Evolutionary conservation across 345 rosid species (phyloP), one percentile per base, ranked within the genome.

Genomic region (Psidium friedrichsthalianum): DNA sequence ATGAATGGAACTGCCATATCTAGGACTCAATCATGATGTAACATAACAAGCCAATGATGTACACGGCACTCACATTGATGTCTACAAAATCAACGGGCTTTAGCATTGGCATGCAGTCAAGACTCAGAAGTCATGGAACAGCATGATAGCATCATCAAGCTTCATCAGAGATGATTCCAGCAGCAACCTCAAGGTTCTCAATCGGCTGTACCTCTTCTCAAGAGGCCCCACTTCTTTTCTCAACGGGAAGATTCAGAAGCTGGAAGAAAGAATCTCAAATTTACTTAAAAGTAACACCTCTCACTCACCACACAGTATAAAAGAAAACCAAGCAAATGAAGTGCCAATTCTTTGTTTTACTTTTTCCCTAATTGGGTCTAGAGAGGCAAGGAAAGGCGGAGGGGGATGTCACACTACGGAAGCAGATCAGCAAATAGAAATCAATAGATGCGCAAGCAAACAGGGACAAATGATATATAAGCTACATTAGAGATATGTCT

Each of bases 141-240:
- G 93, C 98, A 95, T 87, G 80, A 95, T 89, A 29, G 98, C 91
- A 85, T 94, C 94, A 82, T 96, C 96, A 80, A 97, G 94, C 85
- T 92, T 93, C 88, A 92, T 88, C 83, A 84, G 91, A 44, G 95
- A 90, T 8, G 95, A 91, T 86, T 91, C 89, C 82, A 94, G 85
- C 58, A 95, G 85, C 49, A 87, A 5, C 84, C 88, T 87, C 78
- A 92, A 91, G 21, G 85, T 91, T 82, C 27, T 85, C 51, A 95
- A 44, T 56, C 90, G 92, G 22, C 86, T 89, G 51, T 51, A 84
- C 88, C 90, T 89, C 47, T 86, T 88, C 78, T 76, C 84, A 55
- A 85, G 83, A 7, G 84, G 22, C 82, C 92, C 92, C 95, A n/a
- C 61, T 89, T 2, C 87, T 91, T 84, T 88, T 91, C 20, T 90